Base-by-base conservation (phyloP, 176 grass and related monocot species). In the Paspalum notatum region DNA sequence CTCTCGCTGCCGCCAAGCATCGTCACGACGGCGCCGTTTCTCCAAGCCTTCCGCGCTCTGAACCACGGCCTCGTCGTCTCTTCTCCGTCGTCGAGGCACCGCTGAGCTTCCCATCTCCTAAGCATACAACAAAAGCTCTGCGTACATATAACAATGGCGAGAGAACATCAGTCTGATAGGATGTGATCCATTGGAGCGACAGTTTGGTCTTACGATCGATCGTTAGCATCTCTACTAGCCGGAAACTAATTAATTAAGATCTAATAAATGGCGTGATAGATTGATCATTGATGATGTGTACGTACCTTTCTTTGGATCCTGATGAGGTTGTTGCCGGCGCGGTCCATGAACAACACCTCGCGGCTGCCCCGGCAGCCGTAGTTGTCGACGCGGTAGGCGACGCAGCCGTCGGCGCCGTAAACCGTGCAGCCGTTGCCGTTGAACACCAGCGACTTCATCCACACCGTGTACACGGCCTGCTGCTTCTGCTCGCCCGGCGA, bases 361-460 rank as follows among this genome's bases (percentile, higher is more conserved):
- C 75, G 63, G 38, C 87, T 82, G 32, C 87, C 88, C 8, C 37
- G 84, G 80, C 84, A 82, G 18, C 68, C 82, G 14, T 97, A 97
- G 80, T 94, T 97, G 77, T 97, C 94, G 13, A 97, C 85, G 54
- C 94, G 79, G 75, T 86, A 94, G 65, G 75, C 85, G 38, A 97
- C 55, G 24, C 26, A 2, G 54, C 94, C 89, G 62, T 90, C 84
- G 10, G 89, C 71, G 71, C 83, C 81, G 77, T 94, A 97, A 32
- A 97, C 84, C 21, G 91, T 75, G 87, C 94, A 94, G 32, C 89
- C 89, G 18, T 86, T 91, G 48, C 87, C 85, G 46, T 87, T 94
- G 76, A 97, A 85, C 46, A 94, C 89, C 53, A 97, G 78, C 13
- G 91, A 94, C 72, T 92, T 94, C 94, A 97, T 94, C 85, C 94